A percentile compares a stretch with the other conserved stretches of the same genome.
Evolutionary conservation across 352 stramenopile species (phyloP).

Genomic region (Phytophthora boehmeriae): DNA sequence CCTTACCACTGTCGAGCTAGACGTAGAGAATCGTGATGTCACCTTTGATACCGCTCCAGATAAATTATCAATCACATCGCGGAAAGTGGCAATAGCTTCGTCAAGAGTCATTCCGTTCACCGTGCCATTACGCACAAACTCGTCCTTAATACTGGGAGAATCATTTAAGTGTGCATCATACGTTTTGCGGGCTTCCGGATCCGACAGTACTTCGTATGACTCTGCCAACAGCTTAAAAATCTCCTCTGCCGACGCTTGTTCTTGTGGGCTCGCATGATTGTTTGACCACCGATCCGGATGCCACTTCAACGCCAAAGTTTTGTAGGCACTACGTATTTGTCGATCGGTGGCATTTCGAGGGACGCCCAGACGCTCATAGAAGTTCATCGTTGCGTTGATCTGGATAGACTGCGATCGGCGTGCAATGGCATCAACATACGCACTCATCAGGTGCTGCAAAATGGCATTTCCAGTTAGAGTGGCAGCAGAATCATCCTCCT

Average conservation of each 20-base stretch:
- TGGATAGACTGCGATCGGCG: constrained; percentile 80
- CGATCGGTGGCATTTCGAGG: constrained; percentile 62
- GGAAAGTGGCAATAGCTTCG: constrained; percentile 82
- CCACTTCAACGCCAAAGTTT: constrained; percentile 82
- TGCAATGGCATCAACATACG: constrained; percentile 75
- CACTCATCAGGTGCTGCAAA: constrained; percentile 84
- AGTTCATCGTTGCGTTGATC: constrained; percentile 85
- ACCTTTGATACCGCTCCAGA: constrained; percentile 63
- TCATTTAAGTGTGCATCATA: constrained; percentile 73
- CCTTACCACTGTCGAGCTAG: constrained; percentile 70
- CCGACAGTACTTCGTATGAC: constrained; percentile 82
- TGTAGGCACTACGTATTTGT: constrained; percentile 81
- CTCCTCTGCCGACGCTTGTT: constrained; percentile 72
- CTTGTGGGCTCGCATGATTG: constrained; percentile 42
- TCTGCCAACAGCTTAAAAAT: constrained; percentile 88
- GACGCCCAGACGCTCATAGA: constrained; percentile 83
- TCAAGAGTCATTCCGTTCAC: constrained; percentile 86
- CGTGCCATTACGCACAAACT: constrained; percentile 80
- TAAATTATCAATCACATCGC: constrained; percentile 72
- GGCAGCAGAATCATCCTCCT: constrained; percentile 52
- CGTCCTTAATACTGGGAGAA: constrained; percentile 59
- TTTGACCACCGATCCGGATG: constrained; percentile 84
- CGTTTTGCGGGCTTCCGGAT: constrained; percentile 54
- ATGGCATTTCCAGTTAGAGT: constrained; percentile 77
- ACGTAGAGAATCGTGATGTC: constrained; percentile 64